A percentile compares a stretch with the other conserved stretches of the same genome.
These are phyloP conservation scores for Castanopsis chinensis DNA, from an alignment of 306 rosid species.

Conservation along the genomic window DNA sequence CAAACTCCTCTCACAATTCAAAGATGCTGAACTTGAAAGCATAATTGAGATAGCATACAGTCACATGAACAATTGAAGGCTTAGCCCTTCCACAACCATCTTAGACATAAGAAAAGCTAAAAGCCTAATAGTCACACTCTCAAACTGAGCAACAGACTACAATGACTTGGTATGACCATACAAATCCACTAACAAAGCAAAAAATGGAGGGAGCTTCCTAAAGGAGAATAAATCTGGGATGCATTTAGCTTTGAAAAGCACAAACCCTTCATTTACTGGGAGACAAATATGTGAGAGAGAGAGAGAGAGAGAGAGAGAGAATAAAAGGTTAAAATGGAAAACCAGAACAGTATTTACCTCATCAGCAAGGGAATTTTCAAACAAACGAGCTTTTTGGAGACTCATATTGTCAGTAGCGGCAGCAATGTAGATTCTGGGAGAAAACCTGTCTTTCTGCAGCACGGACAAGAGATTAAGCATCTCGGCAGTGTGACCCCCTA, in stretches of 20 bases:
- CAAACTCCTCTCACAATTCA: no score
- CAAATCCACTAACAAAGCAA: constrained; percentile 13
- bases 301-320: no score
- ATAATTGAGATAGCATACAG: not conserved
- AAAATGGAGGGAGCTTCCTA: not conserved
- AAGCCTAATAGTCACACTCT: not conserved
- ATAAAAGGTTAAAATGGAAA: not conserved
- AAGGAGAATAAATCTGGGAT: no score
- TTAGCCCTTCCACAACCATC: not conserved
- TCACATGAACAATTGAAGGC: not conserved
- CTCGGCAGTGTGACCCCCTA: constrained; percentile 92
- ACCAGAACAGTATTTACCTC: constrained; percentile 34
- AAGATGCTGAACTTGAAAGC: no score
- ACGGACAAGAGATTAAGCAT: constrained; percentile 82
- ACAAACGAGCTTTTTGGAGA: constrained; percentile 71
- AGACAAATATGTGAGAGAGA: no score
- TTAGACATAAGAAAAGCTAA: not conserved
- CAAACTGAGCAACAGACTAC: not conserved
- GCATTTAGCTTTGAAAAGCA: no score
- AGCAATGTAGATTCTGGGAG: constrained; percentile 73
- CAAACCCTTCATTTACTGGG: no score
- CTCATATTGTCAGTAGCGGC: constrained; percentile 95
- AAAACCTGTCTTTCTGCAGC: constrained; percentile 59
- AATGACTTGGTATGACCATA: not conserved
- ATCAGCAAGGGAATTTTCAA: constrained; percentile 42